phyloP scores from a whole-genome alignment of 2,329 filamentous ascomycete species.

The Talaromyces marneffei region DNA sequence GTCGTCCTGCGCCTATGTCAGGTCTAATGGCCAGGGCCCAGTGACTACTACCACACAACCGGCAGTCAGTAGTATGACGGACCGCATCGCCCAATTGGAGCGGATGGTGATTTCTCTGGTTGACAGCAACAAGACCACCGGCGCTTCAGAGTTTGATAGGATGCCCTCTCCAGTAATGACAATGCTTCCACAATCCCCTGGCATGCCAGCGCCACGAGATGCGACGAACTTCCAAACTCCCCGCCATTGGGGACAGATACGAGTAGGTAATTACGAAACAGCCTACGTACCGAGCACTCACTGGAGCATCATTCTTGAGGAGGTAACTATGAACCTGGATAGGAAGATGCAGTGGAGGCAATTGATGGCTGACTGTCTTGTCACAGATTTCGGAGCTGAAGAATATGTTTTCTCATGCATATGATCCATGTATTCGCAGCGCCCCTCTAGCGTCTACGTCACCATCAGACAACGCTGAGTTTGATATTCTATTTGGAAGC shows the following conservation, averaged over 20 bases:
- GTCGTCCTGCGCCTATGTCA: constrained; percentile 3
- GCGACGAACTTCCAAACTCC: not conserved
- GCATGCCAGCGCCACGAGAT: not conserved
- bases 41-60: not conserved
- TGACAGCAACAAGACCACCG: not conserved
- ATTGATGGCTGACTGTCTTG: not conserved
- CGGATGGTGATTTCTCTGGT: not conserved
- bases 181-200: not conserved
- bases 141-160: not conserved
- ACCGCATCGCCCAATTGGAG: constrained; percentile 6
- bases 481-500: not conserved
- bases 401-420: not conserved
- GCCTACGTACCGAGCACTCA: constrained; percentile 2
- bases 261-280: not conserved
- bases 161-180: not conserved
- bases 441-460: not conserved
- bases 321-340: not conserved
- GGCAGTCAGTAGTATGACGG: constrained; percentile 1
- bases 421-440: not conserved
- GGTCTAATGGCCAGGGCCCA: not conserved
- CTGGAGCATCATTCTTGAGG: not conserved
- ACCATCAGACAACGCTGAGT: not conserved
- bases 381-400: not conserved
- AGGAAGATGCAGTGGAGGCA: not conserved
- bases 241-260: not conserved